Base-by-base conservation (phyloP, 257 asterid species). In the Primulina tabacum region DNA sequence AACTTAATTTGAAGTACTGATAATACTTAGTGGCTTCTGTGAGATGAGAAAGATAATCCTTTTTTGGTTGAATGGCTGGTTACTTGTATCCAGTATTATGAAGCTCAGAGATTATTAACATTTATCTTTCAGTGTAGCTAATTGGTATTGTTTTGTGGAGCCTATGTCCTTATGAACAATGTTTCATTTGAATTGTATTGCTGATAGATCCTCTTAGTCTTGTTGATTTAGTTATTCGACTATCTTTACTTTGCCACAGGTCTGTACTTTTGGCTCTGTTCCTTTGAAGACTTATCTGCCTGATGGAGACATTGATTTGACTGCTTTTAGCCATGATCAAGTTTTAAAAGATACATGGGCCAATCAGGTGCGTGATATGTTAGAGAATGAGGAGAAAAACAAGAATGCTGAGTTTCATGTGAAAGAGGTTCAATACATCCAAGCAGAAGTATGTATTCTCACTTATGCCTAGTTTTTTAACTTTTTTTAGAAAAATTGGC, bases 401-500 rank as follows among this genome's bases (percentile, higher is more conserved):
- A 96, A 89, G 69, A 81, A 88, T 73, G 97, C 99, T 68, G 97
- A 90, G 80, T 94, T 94, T 79, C 83, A 73, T 74, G 99, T 94
- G 79, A 91, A 94, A 91, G 99, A 94, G 82, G 96, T 94, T 77
- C 99, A 94, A 77, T 94, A 94, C 72, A 94, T 91, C 70, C 99
- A 90, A 83, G 99, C 99, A 62, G 97, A 94, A 76, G 99, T 94
- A 86, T 67, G 80, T 68, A 69, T 40, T 67, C 65, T 64, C 40
- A 24, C 20, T 5, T 53, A 35, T 57, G 58, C 34, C 32, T 34
- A 35, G 9, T 62, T 69, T 72, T 53, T n/a, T n/a, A n/a, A n/a
- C n/a, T n/a, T n/a, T n/a, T n/a, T n/a, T 7, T 5, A 8, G 18
- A 32, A 57, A 2, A 26, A 61, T 63, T 61, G 40, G 43, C 33